Base-by-base conservation (phyloP, 1,139 yeast genomes). In the Candida sanyaensis region DNA sequence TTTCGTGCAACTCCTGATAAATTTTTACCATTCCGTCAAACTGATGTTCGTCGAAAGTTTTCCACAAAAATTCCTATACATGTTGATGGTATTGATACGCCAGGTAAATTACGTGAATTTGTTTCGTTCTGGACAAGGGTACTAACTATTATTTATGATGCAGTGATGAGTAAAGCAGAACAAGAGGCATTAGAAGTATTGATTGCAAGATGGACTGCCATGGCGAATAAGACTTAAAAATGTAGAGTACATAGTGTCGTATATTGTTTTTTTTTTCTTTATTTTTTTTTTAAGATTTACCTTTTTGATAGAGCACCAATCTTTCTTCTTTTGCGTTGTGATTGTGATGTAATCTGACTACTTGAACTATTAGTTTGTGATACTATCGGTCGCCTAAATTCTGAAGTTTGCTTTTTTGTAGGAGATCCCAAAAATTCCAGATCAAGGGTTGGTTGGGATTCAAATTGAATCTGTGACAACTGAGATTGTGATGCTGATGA, bases 81-180 rank as follows among this genome's bases (percentile, higher is more conserved):
- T 47, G 50, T 63, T 1, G 51, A 56, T 1, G 41, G 58, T 0
- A 85, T 87, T 0, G 28, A 27, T 1, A 48, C 54, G 23, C 27
- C 41, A 1, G 34, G 42, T 6, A 75, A 71, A 10, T 57, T 83
- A 23, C 44, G 43, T 1, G 64, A 60, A 17, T 83, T 86, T 55
- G 62, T 75, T 5, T 62, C 62, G 1, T 79, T 80, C 55, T 87
- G 93, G 93, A 53, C 64, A 2, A 60, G 62, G 3, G 64, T 79
- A 0, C 64, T 85, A 48, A 54, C 54, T 4, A 61, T 63, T 2
- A 59, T 83, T n/a, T 82, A 81, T 55, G 48, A 54, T 17, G 53
- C 54, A 7, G 72, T 71, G 39, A 69, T 81, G 65, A 67, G 65
- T 42, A 61, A 55, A 0, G 42, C 49, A 0, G 83, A 81, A 48